Evolutionary conservation across 768 basidiomycete species (phyloP), one percentile per base, ranked within the genome.

Genomic region (Leccinum truebloodii): DNA sequence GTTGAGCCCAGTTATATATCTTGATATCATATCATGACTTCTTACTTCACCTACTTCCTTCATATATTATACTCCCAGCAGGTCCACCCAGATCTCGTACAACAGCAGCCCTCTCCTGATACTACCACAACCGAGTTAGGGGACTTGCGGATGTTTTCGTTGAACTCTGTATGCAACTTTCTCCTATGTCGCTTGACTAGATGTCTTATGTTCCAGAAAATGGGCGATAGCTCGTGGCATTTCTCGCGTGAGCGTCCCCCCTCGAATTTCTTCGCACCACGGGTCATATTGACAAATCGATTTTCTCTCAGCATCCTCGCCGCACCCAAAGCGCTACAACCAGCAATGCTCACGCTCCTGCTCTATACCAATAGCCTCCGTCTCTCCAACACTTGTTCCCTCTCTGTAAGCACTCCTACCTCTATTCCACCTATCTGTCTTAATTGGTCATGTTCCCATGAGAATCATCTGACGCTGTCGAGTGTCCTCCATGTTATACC

Each of bases 291-390:
- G 14, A 14, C 26, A 28, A 6, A 51, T 28, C 18, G 8, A 58
- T 6, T 14, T 6, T 8, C 22, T 32, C 10, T 22, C 50, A 69
- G 68, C 13, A 32, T 65, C 49, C 59, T 63, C n/a, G 26, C 62
- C 1, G 61, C 59, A n/a, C 60, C 63, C 12, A 57, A 39, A 9
- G n/a, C 14, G 4, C 55, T 69, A 22, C 50, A 18, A 7, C 59
- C 54, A 1, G 52, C 55, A 6, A 58, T 61, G 0, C 56, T 72
- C 9, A 56, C 62, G 0, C 62, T 72, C 16, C 60, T 73, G 9
- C 54, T 69, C 4, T 73, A 70, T 39, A 72, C 67, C 10, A 64
- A 67, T 52, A 71, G 54, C 20, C 65, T 72, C 44, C 59, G 60
- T 20, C 44, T 68, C 24, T 57, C 61, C 46, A 54, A 60, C 20